Evolutionary conservation across 108 stramenopile species (phyloP).

Genomic region (Asterionellopsis glacialis): DNA sequence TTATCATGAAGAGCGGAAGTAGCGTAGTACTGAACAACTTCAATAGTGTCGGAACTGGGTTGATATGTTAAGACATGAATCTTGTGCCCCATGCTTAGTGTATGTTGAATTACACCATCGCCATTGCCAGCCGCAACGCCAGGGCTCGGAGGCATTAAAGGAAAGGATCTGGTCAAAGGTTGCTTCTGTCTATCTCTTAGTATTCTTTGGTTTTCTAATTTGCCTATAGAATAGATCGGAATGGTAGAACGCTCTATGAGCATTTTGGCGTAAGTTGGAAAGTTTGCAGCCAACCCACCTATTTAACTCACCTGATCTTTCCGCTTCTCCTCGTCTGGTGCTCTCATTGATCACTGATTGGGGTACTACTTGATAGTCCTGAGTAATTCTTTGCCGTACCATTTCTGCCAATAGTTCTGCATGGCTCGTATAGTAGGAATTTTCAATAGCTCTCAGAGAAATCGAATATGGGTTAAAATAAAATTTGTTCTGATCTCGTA

Average conservation of each 20-base stretch:
- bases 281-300: background rate
- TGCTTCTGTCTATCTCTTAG: too few relatives aligned
- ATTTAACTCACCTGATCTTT: constrained; percentile 17
- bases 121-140: constrained; percentile 16
- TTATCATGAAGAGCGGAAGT: background rate
- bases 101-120: constrained; percentile 18
- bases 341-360: constrained; percentile 38
- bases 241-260: too few relatives aligned
- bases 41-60: constrained; percentile 24
- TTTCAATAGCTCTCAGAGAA: constrained; percentile 69
- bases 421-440: constrained; percentile 65
- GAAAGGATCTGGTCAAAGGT: too few relatives aligned
- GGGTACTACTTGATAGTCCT: constrained; percentile 85
- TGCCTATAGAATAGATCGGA: too few relatives aligned
- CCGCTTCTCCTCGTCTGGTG: constrained; percentile 36
- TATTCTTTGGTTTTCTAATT: too few relatives aligned
- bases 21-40: constrained; percentile 1
- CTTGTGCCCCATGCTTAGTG: constrained; percentile 82
- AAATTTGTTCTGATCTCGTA: constrained; percentile 59
- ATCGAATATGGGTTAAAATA: constrained; percentile 70
- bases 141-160: constrained; percentile 21
- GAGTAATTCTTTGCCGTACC: constrained; percentile 79
- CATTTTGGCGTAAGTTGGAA: too few relatives aligned
- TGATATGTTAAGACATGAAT: constrained; percentile 78
- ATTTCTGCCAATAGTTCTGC: constrained; percentile 82